Percentiles rank a stretch among this genome's conserved stretches.
phyloP scores from a whole-genome alignment of 2,329 filamentous ascomycete species.

The Aureobasidium sp. region DNA sequence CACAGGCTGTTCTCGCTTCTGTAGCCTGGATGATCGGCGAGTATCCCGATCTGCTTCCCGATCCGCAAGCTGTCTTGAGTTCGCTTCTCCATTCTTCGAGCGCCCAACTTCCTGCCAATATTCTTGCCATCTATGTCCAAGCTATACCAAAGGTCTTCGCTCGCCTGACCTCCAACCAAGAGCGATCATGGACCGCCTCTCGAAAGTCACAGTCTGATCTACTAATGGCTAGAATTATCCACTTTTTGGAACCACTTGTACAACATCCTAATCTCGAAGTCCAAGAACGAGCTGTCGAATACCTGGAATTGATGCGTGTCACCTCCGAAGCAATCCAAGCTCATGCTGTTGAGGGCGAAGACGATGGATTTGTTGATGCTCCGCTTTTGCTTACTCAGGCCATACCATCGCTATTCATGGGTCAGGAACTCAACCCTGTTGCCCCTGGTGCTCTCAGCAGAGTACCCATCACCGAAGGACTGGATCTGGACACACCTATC shows the following conservation, averaged over 20 bases:
- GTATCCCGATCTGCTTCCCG: constrained; percentile 64
- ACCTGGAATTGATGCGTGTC: constrained; percentile 79
- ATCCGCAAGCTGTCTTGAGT: constrained; percentile 63
- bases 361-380: constrained; percentile 63
- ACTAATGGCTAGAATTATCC: constrained; percentile 70
- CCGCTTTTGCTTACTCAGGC: constrained; percentile 84
- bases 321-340: constrained; percentile 70
- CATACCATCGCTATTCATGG: constrained; percentile 77
- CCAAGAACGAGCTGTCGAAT: constrained; percentile 89
- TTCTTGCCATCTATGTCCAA: constrained; percentile 74
- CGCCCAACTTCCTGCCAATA: constrained; percentile 50
- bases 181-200: constrained; percentile 60
- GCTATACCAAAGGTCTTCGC: constrained; percentile 80
- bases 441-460: constrained; percentile 74
- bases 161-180: constrained; percentile 56
- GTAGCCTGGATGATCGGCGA: constrained; percentile 84
- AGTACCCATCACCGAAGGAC: constrained; percentile 65
- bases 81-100: constrained; percentile 62
- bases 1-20: constrained; percentile 60
- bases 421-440: constrained; percentile 87
- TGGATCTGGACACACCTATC: constrained; percentile 76
- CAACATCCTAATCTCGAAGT: constrained; percentile 85
- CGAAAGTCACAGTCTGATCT: constrained; percentile 68
- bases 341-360: constrained; percentile 48
- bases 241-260: constrained; percentile 70